Percentiles rank a stretch among this genome's conserved stretches.
Conservation (phyloP, 1,284 basidiomycete genomes). For the Ceratobasidium sp. region DNA sequence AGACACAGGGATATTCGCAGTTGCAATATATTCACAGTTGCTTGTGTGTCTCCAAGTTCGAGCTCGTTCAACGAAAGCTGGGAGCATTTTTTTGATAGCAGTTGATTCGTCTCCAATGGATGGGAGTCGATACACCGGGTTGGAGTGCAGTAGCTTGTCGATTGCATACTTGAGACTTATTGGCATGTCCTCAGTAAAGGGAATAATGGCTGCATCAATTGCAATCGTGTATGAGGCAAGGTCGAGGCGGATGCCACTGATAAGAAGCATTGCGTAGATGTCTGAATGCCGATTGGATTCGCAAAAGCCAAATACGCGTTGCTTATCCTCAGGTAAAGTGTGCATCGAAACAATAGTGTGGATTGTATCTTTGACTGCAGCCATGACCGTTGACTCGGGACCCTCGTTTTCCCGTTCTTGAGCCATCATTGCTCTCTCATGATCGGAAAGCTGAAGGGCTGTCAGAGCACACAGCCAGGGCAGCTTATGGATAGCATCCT, state of each 20-base stretch:
- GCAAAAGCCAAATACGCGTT: not conserved
- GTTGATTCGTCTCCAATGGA: not conserved
- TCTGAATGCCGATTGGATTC: not conserved
- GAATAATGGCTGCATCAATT: slow-evolving; percentile 47
- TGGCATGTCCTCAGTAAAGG: not conserved
- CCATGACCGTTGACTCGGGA: not conserved
- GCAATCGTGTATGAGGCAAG: slow-evolving; percentile 56
- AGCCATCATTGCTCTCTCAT: slow-evolving; percentile 46
- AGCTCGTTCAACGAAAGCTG: slow-evolving; percentile 9
- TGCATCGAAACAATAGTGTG: slow-evolving; percentile 1
- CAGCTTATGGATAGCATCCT: slow-evolving; percentile 14
- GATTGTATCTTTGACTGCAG: not conserved
- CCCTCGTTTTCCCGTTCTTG: not conserved
- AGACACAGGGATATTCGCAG: not conserved
- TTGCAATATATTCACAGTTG: slow-evolving; percentile 9
- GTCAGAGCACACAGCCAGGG: not conserved
- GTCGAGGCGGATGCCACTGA: slow-evolving; percentile 50
- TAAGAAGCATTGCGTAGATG: not conserved
- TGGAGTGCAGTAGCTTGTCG: not conserved
- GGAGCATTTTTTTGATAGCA: slow-evolving; percentile 1
- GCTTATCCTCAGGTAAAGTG: not conserved
- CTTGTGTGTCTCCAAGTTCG: slow-evolving; percentile 7
- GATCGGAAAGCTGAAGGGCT: slow-evolving; percentile 46
- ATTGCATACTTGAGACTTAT: not conserved
- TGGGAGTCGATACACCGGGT: not conserved